phyloP scores from a whole-genome alignment of 768 basidiomycete genomes.

The Russula foetens region DNA sequence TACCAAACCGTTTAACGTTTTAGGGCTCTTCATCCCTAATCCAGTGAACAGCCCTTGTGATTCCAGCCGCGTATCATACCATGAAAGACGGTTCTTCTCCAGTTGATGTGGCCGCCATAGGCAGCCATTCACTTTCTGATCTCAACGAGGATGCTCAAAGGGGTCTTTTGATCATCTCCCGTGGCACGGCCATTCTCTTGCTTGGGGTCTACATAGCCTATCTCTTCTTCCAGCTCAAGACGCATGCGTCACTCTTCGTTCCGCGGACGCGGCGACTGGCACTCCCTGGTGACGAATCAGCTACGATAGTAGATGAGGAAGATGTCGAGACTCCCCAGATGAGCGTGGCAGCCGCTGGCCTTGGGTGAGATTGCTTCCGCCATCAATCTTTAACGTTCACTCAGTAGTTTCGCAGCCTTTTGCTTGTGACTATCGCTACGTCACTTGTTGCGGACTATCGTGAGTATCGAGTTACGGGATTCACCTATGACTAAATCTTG shows the following conservation, averaged over 20 bases:
- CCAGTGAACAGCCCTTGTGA: conserved; percentile 56
- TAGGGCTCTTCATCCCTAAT: neutral
- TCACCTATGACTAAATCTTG: neutral
- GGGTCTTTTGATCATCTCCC: conserved; percentile 66
- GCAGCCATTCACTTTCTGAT: conserved; percentile 19
- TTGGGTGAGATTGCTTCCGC: conserved; percentile 32
- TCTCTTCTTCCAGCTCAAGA: conserved; percentile 36
- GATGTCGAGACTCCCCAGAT: conserved; percentile 42
- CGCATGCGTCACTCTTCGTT: conserved; percentile 60
- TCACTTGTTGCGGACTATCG: conserved; percentile 86
- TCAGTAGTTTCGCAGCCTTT: conserved; percentile 38
- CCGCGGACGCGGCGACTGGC: neutral
- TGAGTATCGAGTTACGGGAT: conserved; percentile 31
- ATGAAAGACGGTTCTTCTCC: conserved; percentile 25
- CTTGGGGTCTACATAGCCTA: conserved; percentile 59
- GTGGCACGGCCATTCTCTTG: conserved; percentile 73
- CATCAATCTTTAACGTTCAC: neutral
- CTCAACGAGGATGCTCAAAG: conserved; percentile 18
- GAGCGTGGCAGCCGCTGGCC: conserved; percentile 59
- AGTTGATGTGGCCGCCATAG: neutral
- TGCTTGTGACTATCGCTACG: conserved; percentile 70
- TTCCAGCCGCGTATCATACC: conserved; percentile 79
- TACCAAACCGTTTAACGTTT: neutral
- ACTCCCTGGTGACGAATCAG: neutral
- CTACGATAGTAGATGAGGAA: conserved; percentile 29